Evolutionary conservation across 768 basidiomycete species (phyloP).

Genomic region (Leccinum rimulosum): DNA sequence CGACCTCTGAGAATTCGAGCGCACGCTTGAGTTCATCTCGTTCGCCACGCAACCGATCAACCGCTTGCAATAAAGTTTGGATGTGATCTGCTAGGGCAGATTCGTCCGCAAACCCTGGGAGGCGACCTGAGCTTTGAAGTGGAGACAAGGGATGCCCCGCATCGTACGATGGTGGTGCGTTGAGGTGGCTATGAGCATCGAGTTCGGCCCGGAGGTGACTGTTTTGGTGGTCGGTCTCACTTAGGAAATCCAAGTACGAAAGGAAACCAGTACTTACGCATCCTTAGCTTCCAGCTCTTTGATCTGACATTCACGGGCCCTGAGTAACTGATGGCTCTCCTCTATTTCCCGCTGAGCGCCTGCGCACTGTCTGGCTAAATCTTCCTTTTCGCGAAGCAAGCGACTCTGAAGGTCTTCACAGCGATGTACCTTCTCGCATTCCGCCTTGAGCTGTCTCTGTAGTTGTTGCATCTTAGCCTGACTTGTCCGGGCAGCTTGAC

Average conservation of each 20-base stretch:
- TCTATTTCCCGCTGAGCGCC: conserved; percentile 34
- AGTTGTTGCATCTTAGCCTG: conserved; percentile 42
- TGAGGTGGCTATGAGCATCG: background rate
- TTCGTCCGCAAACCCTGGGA: conserved; percentile 14
- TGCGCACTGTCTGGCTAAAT: conserved; percentile 43
- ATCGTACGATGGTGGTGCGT: background rate
- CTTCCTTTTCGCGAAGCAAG: conserved; percentile 56
- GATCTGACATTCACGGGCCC: conserved; percentile 24
- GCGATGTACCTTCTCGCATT: conserved; percentile 38
- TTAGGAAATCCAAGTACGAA: background rate
- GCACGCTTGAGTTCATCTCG: conserved; percentile 61
- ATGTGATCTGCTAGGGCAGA: conserved; percentile 39
- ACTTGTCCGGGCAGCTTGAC: conserved; percentile 31
- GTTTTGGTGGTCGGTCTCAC: background rate
- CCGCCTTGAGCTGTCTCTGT: conserved; percentile 39
- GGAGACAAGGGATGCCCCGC: background rate
- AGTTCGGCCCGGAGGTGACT: conserved; percentile 25
- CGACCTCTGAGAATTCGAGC: conserved; percentile 65
- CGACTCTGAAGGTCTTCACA: conserved; percentile 44
- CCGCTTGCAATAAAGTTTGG: conserved; percentile 56
- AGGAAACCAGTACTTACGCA: conserved; percentile 22
- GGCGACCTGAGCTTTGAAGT: background rate
- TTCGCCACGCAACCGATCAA: conserved; percentile 53
- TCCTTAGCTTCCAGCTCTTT: conserved; percentile 23
- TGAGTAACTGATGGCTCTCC: conserved; percentile 19